A percentile compares a stretch with the other conserved stretches of the same genome.
These are phyloP conservation scores for Galium porrigens DNA, from an alignment of 305 asterid genomes.

Conservation along the genomic window DNA sequence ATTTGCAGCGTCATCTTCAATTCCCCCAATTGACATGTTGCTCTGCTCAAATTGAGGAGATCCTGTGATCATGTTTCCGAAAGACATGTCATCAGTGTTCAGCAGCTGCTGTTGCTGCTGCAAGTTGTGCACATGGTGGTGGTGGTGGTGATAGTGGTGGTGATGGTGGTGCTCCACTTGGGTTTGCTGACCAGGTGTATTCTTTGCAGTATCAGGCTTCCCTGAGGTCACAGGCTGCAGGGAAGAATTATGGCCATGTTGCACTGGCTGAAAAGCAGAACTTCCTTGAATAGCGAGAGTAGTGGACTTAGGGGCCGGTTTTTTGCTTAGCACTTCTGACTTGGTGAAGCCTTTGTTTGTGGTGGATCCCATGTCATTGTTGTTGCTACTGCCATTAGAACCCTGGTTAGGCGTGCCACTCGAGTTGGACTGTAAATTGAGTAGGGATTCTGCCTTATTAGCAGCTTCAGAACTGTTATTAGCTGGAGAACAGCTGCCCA, in stretches of 20 bases:
- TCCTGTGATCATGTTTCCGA: constrained; percentile 15
- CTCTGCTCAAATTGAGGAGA: constrained; percentile 18
- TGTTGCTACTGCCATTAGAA: constrained; percentile 38
- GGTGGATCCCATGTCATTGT: constrained; percentile 43
- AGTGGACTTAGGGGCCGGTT: constrained; percentile 17
- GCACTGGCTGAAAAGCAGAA: constrained; percentile 27
- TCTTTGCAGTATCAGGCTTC: constrained; percentile 21
- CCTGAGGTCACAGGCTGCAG: constrained; percentile 21
- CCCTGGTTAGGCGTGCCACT: constrained; percentile 29
- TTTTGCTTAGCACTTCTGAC: constrained; percentile 21
- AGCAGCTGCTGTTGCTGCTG: constrained; percentile 25
- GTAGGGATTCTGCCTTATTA: constrained; percentile 27
- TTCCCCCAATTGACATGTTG: constrained; percentile 14
- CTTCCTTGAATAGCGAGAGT: constrained; percentile 15
- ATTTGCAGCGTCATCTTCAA: constrained; percentile 27
- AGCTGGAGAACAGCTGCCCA: constrained; percentile 34
- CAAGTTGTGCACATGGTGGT: constrained; percentile 28
- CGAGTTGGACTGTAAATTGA: constrained; percentile 24
- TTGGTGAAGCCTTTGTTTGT: constrained; percentile 28
- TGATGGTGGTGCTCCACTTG: constrained; percentile 42
- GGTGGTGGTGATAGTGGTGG: constrained; percentile 37
- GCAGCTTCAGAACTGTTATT: constrained; percentile 31
- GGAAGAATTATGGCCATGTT: constrained; percentile 20
- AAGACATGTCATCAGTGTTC: constrained; percentile 19
- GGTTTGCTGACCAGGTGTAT: constrained; percentile 18